phyloP scores from a whole-genome alignment of 106 monocot species.

The Posidonia australis region DNA sequence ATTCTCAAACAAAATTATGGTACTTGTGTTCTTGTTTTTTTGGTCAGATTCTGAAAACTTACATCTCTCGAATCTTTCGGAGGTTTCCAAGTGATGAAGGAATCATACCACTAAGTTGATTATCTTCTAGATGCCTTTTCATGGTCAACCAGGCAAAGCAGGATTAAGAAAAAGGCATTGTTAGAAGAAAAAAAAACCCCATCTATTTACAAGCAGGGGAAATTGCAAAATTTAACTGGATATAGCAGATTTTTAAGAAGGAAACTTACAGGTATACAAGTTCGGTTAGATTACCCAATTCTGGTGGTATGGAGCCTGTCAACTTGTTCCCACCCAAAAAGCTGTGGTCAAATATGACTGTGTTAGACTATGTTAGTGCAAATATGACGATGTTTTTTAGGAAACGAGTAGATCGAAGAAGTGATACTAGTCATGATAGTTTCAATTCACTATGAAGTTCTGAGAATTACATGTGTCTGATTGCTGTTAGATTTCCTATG shows the following conservation, averaged over 20 bases:
- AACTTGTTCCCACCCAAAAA: constrained; percentile 41
- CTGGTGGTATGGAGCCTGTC: constrained; percentile 35
- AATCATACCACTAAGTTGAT: constrained; percentile 37
- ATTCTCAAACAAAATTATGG: background rate
- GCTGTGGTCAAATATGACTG: constrained; percentile 4
- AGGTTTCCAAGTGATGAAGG: constrained; percentile 44
- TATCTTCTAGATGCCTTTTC: constrained; percentile 49
- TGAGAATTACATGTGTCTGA: constrained; percentile 39
- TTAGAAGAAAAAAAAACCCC: background rate
- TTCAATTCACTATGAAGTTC: no score
- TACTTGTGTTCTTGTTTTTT: background rate
- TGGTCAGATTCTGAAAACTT: constrained; percentile 6
- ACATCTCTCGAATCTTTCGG: constrained; percentile 37
- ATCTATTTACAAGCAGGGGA: no score
- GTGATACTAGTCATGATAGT: no score
- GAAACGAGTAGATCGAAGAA: no score
- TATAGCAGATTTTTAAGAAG: no score
- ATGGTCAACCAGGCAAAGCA: background rate
- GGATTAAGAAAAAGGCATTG: background rate
- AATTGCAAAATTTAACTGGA: no score
- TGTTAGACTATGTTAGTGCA: background rate
- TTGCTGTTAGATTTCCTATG: constrained; percentile 43
- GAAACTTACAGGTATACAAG: constrained; percentile 36
- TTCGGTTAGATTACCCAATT: constrained; percentile 26
- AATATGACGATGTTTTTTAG: background rate